Base-by-base conservation (phyloP, 352 stramenopile species). In the Pythium periplocum region DNA sequence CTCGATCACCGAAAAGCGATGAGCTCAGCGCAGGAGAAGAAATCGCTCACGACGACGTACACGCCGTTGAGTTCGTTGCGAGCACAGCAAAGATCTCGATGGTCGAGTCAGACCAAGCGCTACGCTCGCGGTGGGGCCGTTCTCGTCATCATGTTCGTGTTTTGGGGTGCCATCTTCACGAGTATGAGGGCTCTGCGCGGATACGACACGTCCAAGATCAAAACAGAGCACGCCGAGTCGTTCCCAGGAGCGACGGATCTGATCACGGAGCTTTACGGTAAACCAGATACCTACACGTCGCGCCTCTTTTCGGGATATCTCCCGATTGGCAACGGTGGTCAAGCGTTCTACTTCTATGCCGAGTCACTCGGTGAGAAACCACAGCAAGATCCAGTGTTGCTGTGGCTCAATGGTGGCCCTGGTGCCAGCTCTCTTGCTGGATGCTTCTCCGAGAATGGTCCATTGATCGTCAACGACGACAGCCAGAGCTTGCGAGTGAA, bases 361-460 rank as follows among this genome's bases (percentile, higher is more conserved):
- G 4, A 62, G 33, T 42, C 34, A 26, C 39, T 46, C 12, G 8
- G 31, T 12, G 26, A 34, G 26, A 9, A 9, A 32, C 52, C 52
- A 7, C 11, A 53, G 17, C 9, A 30, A 26, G 56, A 57, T 41
- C 57, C 60, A 10, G 43, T 74, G 8, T 17, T 82, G 43, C 59
- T 84, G 2, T 87, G 76, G 73, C 71, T 82, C 32, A 83, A 80
- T 34, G 76, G 76, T 6, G 76, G 76, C 0, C 76, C 76, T 1
- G 76, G 76, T 1, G 54, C 68, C 4, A 81, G 68, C 45, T 81
- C 73, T 30, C 55, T 87, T 7, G 50, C 53, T 2, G 76, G 76
- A 30, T 73, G 67, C 34, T 85, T 82, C 56, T 68, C 69, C 0
- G 76, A 87, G 59, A 80, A 83, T 48, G 76, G 76, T 1, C 75